Evolutionary conservation across 192 early-diverging fungal genomes (phyloP).

Genomic region (Coemansia sp.): DNA sequence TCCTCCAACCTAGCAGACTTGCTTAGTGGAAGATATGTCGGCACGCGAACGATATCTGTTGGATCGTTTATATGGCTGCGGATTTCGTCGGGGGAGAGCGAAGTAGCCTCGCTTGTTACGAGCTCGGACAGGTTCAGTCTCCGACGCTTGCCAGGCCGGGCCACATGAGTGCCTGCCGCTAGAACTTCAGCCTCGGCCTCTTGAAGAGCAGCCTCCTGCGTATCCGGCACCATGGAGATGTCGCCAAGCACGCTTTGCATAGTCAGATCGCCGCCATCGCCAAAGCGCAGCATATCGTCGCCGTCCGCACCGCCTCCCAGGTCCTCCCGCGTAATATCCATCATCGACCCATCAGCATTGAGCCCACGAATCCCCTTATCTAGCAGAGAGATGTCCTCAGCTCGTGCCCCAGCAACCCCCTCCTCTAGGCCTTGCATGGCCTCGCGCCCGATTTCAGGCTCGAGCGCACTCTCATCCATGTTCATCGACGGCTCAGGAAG

Average conservation of each 20-base stretch:
- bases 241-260: conserved; percentile 19
- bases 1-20: conserved; percentile 31
- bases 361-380: conserved; percentile 20
- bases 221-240: conserved; percentile 26
- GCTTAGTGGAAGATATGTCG: conserved; percentile 39
- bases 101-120: conserved; percentile 41
- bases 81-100: conserved; percentile 37
- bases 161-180: conserved; percentile 7
- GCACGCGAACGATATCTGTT: conserved; percentile 42
- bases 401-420: conserved; percentile 31
- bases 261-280: conserved; percentile 22
- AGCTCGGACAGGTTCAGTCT: conserved; percentile 44
- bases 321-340: conserved; percentile 40
- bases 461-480: conserved; percentile 41
- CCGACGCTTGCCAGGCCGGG: conserved; percentile 34
- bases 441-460: conserved; percentile 62
- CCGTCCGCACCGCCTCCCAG: conserved; percentile 12
- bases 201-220: conserved; percentile 47
- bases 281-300: conserved; percentile 28
- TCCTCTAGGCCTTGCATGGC: conserved; percentile 47
- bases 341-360: conserved; percentile 6
- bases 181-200: conserved; percentile 47
- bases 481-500: conserved; percentile 15
- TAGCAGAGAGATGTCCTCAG: conserved; percentile 39
- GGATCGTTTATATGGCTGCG: conserved; percentile 31